Base-by-base conservation (phyloP, 2,329 filamentous ascomycete species). In the Epichloe gansuensis region DNA sequence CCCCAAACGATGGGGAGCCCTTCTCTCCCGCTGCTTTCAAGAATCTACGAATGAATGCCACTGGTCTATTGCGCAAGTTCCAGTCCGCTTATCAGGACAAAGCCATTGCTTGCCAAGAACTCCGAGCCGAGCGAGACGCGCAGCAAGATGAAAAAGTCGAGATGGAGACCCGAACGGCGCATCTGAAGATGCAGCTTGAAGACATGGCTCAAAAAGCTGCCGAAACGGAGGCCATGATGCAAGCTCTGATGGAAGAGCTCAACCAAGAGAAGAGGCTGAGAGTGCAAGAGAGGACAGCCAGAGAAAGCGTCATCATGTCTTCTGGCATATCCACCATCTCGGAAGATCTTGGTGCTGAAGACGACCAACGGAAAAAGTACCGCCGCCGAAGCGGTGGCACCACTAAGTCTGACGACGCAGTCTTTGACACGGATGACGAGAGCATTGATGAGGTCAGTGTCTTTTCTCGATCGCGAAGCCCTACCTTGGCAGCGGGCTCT, bases 21-120 rank as follows among this genome's bases (percentile, higher is more conserved):
- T 80, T 81, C 62, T 81, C 79, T 1, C 78, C 79, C 0, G 71
- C 76, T 0, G 74, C 76, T 9, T 84, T 75, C 65, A 81, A 80
- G 61, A 82, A 79, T 60, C 69, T 82, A n/a, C 77, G 79, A 53
- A 65, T 68, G 56, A 80, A 78, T 52, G 81, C 81, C 3, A 67
- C 70, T 4, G 75, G 76, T 4, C 65, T 83, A 4, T 62, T 84
- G 25, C 68, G 67, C 23, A 75, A 71, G 60, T 75, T 83, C 57
- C 82, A 84, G 58, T 66, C 64, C 11, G 80, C 80, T 34, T 84
- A 83, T 62, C 75, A 76, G 47, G 65, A 73, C 51, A 76, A 75
- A 25, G 74, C 75, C 5, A 55, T 69, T 0, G 69, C 73, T n/a
- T 63, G 79, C 1, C 68, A 68, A 11, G 78, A 82, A 42, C 57